Evolutionary conservation across 2,329 filamentous ascomycete species (phyloP), one percentile per base, ranked within the genome.

Genomic region (Claviceps lovelessii): DNA sequence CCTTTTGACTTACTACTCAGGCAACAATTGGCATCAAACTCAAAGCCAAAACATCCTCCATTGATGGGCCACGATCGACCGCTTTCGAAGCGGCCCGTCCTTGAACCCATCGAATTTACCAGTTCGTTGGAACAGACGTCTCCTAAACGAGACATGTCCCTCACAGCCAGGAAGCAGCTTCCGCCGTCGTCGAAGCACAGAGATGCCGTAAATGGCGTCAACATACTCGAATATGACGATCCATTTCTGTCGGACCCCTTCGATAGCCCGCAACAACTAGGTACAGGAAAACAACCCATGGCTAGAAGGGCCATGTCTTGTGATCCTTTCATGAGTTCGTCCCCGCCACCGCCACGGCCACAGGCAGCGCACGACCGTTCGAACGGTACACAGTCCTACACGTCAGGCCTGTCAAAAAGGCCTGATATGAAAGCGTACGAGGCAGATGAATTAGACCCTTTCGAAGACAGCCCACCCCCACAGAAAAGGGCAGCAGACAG

Each of bases 31-130:
- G 28, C 7, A 53, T 49, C 45, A 49, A 15, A 9, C 4, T 23
- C 45, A 11, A 5, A 9, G 2, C 35, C 45, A n/a, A 23, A 41
- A 15, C 45, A 5, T 17, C 44, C 44, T 8, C 23, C 31, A 17
- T 41, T 45, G 29, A 41, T 33, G 39, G 23, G 19, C 41, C 50
- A 49, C 28, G 44, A 42, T 45, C 49, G 17, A 23, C 54, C 29
- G 8, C 53, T 10, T 35, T 15, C 35, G 13, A 48, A 11, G 9
- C 47, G 50, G 5, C 9, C 49, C 3, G 55, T 51, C 2, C 35
- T 58, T 19, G 66, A 68, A 2, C 57, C 61, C 1, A 73, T 73
- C 8, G 69, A 72, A 29, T 62, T 68, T 2, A 69, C 69, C 0
- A 73, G 70, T 54, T 70, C 71, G 0, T 63, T 68, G 6, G 61